These are phyloP conservation scores for Linnemannia schmuckeri DNA, from an alignment of 192 early-diverging fungal genomes.

Conservation along the genomic window DNA sequence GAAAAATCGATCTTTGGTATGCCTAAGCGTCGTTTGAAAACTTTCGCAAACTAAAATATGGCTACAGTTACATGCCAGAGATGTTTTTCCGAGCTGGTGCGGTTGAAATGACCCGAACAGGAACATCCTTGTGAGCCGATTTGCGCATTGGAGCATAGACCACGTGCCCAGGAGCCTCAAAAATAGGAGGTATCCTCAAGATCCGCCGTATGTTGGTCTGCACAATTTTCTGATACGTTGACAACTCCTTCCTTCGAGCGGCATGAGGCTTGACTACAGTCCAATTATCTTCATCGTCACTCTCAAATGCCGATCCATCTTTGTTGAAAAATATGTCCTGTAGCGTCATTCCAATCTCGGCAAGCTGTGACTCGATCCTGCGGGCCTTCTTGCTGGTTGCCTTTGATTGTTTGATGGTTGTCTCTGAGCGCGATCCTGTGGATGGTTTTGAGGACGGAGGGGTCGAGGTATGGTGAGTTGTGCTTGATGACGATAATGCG, in stretches of 20 bases:
- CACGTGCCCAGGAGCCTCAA: constrained; percentile 24
- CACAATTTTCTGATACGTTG: neutral
- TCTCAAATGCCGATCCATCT: neutral
- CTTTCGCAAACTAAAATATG: neutral
- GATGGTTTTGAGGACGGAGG: neutral
- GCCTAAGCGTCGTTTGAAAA: neutral
- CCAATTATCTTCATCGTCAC: constrained; percentile 35
- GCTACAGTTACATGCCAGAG: neutral
- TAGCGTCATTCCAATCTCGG: neutral
- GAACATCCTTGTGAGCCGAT: constrained; percentile 17
- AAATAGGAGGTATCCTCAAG: constrained; percentile 24
- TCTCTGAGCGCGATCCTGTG: neutral
- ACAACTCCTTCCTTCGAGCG: neutral
- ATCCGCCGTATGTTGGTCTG: constrained; percentile 40
- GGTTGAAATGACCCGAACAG: constrained; percentile 23
- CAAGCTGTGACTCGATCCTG: constrained; percentile 7
- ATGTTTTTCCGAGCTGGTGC: neutral
- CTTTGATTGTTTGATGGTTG: neutral
- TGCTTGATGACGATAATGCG: neutral
- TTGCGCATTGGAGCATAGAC: constrained; percentile 32
- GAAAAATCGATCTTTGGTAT: neutral
- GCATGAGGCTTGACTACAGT: neutral
- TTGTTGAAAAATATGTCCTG: constrained; percentile 26
- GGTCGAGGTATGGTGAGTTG: neutral
- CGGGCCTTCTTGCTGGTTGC: neutral